Conservation (phyloP, 208 protist species). For the Plasmodiophora brassicae region DNA sequence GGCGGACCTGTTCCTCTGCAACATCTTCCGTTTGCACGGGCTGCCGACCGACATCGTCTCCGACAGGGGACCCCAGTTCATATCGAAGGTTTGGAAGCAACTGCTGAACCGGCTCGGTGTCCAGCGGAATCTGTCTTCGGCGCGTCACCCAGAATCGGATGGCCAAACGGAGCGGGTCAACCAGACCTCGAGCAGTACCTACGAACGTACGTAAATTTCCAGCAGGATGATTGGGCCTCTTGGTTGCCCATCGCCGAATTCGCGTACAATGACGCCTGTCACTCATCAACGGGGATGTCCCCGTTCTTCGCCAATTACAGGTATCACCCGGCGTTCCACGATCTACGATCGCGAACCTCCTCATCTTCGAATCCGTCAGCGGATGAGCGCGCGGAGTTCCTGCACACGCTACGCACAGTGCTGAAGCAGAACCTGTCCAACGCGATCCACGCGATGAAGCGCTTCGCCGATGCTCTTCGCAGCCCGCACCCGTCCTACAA, state of each 20-base stretch:
- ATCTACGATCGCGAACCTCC: too few species aligned
- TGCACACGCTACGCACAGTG: too few species aligned
- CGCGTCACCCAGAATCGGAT: not conserved
- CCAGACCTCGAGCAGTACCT: not conserved
- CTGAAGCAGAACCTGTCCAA: too few species aligned
- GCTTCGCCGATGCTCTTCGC: too few species aligned
- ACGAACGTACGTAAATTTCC: not conserved
- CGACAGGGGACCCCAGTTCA: not conserved
- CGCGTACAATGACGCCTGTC: not conserved
- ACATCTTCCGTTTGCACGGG: too few species aligned
- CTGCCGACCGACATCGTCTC: not conserved
- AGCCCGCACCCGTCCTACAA: too few species aligned
- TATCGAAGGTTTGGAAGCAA: not conserved
- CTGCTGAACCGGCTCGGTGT: not conserved
- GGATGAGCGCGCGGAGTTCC: too few species aligned
- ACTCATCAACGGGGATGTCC: not conserved
- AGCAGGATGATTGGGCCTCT: not conserved
- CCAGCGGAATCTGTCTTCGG: not conserved
- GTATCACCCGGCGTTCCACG: not conserved
- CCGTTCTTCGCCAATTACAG: conserved; percentile 10
- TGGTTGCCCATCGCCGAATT: not conserved
- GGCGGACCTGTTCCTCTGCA: too few species aligned
- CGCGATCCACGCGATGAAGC: too few species aligned
- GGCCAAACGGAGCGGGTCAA: not conserved
- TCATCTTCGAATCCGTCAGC: too few species aligned